Conservation (phyloP, 306 rosid species). For the Medicago lupulina region DNA sequence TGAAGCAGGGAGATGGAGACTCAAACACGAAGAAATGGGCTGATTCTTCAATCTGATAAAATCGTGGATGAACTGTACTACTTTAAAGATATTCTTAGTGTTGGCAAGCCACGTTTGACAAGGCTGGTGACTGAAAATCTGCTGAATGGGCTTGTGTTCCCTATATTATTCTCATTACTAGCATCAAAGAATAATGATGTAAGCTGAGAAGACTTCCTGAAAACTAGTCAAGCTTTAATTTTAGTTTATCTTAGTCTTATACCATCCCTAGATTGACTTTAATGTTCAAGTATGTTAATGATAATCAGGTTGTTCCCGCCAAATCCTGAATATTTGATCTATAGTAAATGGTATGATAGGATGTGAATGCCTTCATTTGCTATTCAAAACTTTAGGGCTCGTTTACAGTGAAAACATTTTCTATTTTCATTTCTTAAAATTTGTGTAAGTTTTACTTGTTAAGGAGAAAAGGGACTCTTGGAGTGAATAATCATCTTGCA, state of each 20-base stretch:
- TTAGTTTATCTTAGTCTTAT: constrained; percentile 19
- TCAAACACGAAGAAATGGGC: constrained; percentile 53
- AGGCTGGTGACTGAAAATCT: constrained; percentile 64
- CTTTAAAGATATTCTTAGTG: constrained; percentile 70
- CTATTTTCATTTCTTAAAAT: not conserved
- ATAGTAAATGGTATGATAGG: constrained; percentile 28
- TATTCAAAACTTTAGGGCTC: not conserved
- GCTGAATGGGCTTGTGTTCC: constrained; percentile 68
- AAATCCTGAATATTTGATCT: constrained; percentile 21
- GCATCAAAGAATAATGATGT: constrained; percentile 59
- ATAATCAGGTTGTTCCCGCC: constrained; percentile 22
- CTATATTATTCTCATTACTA: constrained; percentile 60
- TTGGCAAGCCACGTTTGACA: constrained; percentile 59
- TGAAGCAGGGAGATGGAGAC: constrained; percentile 61
- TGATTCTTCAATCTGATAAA: constrained; percentile 70
- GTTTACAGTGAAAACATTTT: no score
- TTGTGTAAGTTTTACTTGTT: not conserved
- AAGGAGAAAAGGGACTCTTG: not conserved
- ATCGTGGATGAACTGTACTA: constrained; percentile 74
- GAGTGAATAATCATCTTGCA: not conserved
- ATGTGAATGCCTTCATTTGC: constrained; percentile 8
- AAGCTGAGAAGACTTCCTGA: constrained; percentile 51
- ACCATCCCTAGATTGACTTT: constrained; percentile 15
- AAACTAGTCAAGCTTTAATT: constrained; percentile 34
- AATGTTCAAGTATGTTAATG: constrained; percentile 36